Conservation (phyloP, 179 eudicot genomes). For the Beta macrorhiza region DNA sequence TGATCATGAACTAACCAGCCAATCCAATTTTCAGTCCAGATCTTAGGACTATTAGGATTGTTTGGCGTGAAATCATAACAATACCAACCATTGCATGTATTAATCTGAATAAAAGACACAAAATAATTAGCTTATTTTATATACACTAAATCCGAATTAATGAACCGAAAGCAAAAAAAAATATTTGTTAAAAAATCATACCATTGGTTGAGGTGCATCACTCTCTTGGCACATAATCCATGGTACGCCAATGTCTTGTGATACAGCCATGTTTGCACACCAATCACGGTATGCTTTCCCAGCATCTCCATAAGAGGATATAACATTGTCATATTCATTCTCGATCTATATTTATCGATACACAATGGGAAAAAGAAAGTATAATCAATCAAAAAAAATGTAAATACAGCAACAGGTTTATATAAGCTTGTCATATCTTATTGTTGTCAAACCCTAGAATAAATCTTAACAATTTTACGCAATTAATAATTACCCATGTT, state of each 20-base stretch:
- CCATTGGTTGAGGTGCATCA: constrained; percentile 73
- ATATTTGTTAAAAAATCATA: constrained; percentile 4
- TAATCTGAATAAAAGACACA: constrained; percentile 32
- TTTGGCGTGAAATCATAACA: constrained; percentile 54
- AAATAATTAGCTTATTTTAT: too few relatives aligned
- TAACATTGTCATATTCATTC: constrained; percentile 72
- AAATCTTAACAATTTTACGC: too few relatives aligned
- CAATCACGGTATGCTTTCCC: constrained; percentile 62
- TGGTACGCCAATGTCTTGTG: constrained; percentile 58
- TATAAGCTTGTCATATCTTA: too few relatives aligned
- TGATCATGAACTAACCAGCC: constrained; percentile 54
- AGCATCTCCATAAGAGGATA: constrained; percentile 48
- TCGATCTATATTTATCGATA: constrained; percentile 42
- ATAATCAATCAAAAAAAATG: not conserved
- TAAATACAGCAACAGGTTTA: not conserved
- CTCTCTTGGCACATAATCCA: constrained; percentile 83
- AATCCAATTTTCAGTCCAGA: constrained; percentile 85
- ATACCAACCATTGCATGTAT: constrained; percentile 74
- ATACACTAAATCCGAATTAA: too few relatives aligned
- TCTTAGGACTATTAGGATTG: constrained; percentile 59
- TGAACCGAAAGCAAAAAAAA: too few relatives aligned
- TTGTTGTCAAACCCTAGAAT: too few relatives aligned
- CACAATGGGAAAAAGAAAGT: too few relatives aligned
- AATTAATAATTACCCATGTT: too few relatives aligned
- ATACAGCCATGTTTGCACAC: constrained; percentile 62